Conservation (phyloP, 345 rosid species). For the Eucalyptus erythrocorys region DNA sequence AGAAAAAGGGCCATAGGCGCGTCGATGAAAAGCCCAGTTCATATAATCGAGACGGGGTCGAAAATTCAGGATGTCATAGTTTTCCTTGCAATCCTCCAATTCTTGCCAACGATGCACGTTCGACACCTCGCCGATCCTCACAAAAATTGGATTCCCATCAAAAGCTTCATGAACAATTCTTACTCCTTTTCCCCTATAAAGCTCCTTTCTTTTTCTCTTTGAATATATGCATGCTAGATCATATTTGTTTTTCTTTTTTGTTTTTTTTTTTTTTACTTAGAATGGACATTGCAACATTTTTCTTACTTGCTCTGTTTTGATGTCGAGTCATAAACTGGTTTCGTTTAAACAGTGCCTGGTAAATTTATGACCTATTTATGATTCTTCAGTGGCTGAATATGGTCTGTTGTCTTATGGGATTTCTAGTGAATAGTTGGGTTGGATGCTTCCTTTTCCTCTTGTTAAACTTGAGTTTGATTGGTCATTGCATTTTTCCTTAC, state of each 20-base stretch:
- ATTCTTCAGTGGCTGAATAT: not conserved
- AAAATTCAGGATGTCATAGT: too few species aligned
- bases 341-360: not conserved
- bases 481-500: not conserved
- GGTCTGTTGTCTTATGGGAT: not conserved
- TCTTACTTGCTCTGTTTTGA: not conserved
- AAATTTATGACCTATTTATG: not conserved
- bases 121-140: slow-evolving; percentile 19
- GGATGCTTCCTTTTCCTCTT: not conserved
- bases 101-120: slow-evolving; percentile 26
- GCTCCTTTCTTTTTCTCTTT: not conserved
- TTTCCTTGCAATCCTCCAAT: slow-evolving; percentile 13
- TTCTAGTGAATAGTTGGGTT: not conserved
- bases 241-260: not conserved
- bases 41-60: too few species aligned
- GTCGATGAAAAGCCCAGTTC: too few species aligned
- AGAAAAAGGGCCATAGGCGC: too few species aligned
- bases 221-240: not conserved
- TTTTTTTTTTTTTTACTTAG: too few species aligned
- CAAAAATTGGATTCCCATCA: slow-evolving; percentile 18
- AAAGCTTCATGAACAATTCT: not conserved
- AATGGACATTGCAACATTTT: not conserved
- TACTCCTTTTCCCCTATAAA: not conserved
- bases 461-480: not conserved
- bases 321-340: not conserved